phyloP scores from a whole-genome alignment of 805 yeast species.

The Henningerozyma blattae region DNA sequence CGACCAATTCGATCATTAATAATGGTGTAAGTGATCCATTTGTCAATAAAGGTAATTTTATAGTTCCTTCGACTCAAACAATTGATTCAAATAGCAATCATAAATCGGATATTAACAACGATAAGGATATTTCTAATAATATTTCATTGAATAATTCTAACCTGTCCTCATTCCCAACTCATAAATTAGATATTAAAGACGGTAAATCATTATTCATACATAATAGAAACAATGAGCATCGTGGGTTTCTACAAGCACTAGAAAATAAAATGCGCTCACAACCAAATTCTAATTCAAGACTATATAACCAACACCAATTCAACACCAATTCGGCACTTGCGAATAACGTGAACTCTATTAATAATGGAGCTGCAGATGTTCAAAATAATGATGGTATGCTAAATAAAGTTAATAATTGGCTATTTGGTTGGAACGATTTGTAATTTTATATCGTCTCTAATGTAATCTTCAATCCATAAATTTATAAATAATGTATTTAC shows the following conservation, averaged over 20 bases:
- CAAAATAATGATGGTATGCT: conserved; percentile 11
- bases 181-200: conserved; percentile 28
- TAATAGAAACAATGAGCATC: conserved; percentile 13
- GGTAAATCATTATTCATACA: conserved; percentile 31
- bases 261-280: conserved; percentile 21
- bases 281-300: conserved; percentile 9
- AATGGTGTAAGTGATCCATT: no score
- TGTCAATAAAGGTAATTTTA: no score
- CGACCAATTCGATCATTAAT: neutral
- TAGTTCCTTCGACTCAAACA: neutral
- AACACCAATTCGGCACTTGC: no score
- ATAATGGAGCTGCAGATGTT: neutral
- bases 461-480: neutral
- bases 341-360: neutral
- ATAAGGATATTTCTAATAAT: neutral
- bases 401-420: conserved; percentile 31
- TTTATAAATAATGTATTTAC: no score
- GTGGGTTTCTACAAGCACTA: conserved; percentile 16
- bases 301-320: conserved; percentile 1
- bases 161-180: conserved; percentile 5
- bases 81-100: neutral
- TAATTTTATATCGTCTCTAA: conserved; percentile 7
- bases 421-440: conserved; percentile 46
- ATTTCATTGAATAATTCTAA: neutral
- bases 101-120: neutral